phyloP scores from a whole-genome alignment of 345 rosid genomes.

The Ceriops tagal region DNA sequence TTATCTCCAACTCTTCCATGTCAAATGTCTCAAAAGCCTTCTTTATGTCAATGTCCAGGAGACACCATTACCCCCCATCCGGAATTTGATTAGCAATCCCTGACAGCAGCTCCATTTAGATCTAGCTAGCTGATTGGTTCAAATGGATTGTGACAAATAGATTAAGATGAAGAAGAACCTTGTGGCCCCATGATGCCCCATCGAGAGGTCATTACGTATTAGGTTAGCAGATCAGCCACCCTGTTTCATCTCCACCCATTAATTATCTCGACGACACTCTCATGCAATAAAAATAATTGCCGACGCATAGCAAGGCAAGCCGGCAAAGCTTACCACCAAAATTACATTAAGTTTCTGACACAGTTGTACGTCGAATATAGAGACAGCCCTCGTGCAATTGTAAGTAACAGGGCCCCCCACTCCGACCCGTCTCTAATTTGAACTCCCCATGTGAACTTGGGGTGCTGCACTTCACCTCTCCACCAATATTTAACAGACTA shows the following conservation, averaged over 20 bases:
- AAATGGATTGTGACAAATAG: neutral
- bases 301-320: neutral
- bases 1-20: slow-evolving; percentile 26
- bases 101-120: no score
- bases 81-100: no score
- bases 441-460: no score
- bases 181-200: neutral
- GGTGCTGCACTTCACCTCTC: no score
- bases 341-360: neutral
- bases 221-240: neutral
- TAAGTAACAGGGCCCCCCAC: slow-evolving; percentile 11
- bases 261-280: neutral
- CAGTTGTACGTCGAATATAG: slow-evolving; percentile 6
- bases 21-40: slow-evolving; percentile 18
- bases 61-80: slow-evolving; percentile 20
- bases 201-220: no score
- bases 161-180: slow-evolving; percentile 1
- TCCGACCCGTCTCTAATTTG: neutral
- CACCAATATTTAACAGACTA: no score
- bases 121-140: slow-evolving; percentile 4
- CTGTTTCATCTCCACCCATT: neutral
- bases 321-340: slow-evolving; percentile 10
- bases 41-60: slow-evolving; percentile 28
- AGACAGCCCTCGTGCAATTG: neutral
- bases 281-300: neutral